Conservation (phyloP, 768 basidiomycete species). For the Rhodocollybia butyracea region DNA sequence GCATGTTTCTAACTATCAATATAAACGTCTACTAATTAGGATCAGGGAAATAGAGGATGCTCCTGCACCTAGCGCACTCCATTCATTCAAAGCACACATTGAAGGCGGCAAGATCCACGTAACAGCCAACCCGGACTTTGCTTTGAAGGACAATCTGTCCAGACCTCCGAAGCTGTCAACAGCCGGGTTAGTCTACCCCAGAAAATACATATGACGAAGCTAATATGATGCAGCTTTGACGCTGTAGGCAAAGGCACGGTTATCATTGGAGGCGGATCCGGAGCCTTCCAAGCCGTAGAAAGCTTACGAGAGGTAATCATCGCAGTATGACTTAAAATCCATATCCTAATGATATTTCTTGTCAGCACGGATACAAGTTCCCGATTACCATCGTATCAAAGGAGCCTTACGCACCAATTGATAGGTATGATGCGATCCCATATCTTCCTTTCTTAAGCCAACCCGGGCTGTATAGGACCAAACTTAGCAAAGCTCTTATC, state of each 20-base stretch:
- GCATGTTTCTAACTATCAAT: slow-evolving; percentile 9
- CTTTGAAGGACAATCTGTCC: slow-evolving; percentile 63
- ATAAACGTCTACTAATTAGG: not conserved
- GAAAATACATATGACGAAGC: too few species aligned
- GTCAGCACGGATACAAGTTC: slow-evolving; percentile 72
- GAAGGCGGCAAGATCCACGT: slow-evolving; percentile 75
- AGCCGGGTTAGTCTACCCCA: too few species aligned
- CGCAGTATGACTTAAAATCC: not conserved
- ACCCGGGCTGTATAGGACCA: slow-evolving; percentile 53
- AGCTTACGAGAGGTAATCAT: slow-evolving; percentile 75
- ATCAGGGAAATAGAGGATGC: slow-evolving; percentile 64
- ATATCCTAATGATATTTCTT: slow-evolving; percentile 1
- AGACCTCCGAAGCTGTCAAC: slow-evolving; percentile 57
- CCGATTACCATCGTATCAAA: slow-evolving; percentile 77
- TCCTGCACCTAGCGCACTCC: slow-evolving; percentile 76
- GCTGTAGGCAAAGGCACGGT: slow-evolving; percentile 64
- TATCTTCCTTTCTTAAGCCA: slow-evolving; percentile 3
- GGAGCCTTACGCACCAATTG: slow-evolving; percentile 79
- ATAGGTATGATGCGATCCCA: slow-evolving; percentile 48
- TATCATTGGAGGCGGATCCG: slow-evolving; percentile 85
- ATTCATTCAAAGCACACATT: slow-evolving; percentile 70
- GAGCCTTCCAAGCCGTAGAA: slow-evolving; percentile 72
- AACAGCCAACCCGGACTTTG: slow-evolving; percentile 60
- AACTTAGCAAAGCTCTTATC: slow-evolving; percentile 82
- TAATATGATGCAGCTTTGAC: too few species aligned